Conservation (phyloP, 306 rosid genomes). For the Acacia acuminata region DNA sequence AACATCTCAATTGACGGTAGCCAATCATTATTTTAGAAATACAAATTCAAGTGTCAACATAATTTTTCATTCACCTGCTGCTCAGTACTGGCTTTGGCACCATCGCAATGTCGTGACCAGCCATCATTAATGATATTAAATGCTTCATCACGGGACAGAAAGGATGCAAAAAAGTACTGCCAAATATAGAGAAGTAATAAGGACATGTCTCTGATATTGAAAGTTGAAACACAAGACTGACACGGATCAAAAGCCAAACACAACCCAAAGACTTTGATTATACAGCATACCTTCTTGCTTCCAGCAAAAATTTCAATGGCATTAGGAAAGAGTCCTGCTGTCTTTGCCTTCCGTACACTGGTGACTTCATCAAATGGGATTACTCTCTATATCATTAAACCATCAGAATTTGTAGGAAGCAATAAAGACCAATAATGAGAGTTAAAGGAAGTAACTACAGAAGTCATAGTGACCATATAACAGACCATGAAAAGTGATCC, state of each 20-base stretch:
- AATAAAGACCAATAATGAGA: conserved; percentile 11
- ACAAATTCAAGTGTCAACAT: not conserved
- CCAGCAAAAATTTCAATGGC: conserved; percentile 85
- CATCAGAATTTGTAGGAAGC: conserved; percentile 17
- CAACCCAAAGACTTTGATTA: conserved; percentile 20
- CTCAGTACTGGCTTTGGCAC: conserved; percentile 44
- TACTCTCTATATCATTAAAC: conserved; percentile 67
- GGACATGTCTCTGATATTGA: conserved; percentile 31
- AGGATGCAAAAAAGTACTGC: conserved; percentile 94
- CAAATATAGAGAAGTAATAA: conserved; percentile 33
- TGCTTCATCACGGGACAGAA: conserved; percentile 95
- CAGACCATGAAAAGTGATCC: conserved; percentile 12
- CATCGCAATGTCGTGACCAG: conserved; percentile 61
- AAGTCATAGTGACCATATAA: conserved; percentile 1
- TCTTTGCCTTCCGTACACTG: conserved; percentile 82
- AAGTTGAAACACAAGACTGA: conserved; percentile 5
- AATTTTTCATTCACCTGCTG: conserved; percentile 56
- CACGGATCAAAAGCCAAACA: conserved; percentile 23
- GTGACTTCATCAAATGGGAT: conserved; percentile 84
- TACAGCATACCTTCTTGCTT: conserved; percentile 64
- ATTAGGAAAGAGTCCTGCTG: conserved; percentile 95
- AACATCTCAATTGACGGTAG: not conserved
- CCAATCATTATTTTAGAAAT: not conserved
- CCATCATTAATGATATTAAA: conserved; percentile 78
- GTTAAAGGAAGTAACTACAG: conserved; percentile 17